Percentiles rank a stretch among this genome's conserved stretches.
Evolutionary conservation across 2,329 filamentous ascomycete genomes (phyloP).

Genomic region (Neoascochyta sp.): DNA sequence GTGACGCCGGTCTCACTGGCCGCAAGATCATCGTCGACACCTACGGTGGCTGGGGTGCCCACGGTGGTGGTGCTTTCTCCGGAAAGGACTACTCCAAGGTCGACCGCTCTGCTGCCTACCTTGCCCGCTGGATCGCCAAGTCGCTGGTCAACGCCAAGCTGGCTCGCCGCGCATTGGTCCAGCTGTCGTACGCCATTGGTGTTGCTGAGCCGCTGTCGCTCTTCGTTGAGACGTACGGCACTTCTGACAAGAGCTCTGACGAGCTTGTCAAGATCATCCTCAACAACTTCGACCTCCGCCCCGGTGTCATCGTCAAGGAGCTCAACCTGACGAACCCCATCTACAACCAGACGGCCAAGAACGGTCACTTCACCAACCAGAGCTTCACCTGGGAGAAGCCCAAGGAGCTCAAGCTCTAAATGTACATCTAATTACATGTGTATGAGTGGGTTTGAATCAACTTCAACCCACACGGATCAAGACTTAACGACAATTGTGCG

Average conservation of each 20-base stretch:
- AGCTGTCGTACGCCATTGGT: constrained; percentile 99
- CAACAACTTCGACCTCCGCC: constrained; percentile 95
- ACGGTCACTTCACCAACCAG: constrained; percentile 99
- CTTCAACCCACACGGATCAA: constrained; percentile 36
- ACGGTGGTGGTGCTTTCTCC: constrained; percentile 99
- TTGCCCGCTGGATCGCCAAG: constrained; percentile 98
- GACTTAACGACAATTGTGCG: constrained; percentile 23
- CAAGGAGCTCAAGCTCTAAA: constrained; percentile 87
- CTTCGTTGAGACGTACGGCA: constrained; percentile 97
- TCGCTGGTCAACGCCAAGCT: constrained; percentile 87
- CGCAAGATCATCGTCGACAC: constrained; percentile 99
- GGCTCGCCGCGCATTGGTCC: constrained; percentile 87
- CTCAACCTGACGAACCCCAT: constrained; percentile 93
- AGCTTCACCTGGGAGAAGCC: constrained; percentile 97
- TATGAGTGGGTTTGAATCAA: constrained; percentile 41
- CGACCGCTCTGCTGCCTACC: constrained; percentile 95
- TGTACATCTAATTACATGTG: constrained; percentile 26
- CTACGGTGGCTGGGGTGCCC: constrained; percentile 99
- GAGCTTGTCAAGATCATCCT: constrained; percentile 94
- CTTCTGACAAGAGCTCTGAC: constrained; percentile 80
- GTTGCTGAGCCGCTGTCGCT: constrained; percentile 96
- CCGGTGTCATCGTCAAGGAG: constrained; percentile 97
- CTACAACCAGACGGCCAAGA: constrained; percentile 98
- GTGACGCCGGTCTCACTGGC: constrained; percentile 96
- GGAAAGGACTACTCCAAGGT: constrained; percentile 99